These are phyloP conservation scores for Schizosaccharomyces cryophilus DNA, from an alignment of 805 yeast genomes.

Conservation along the genomic window DNA sequence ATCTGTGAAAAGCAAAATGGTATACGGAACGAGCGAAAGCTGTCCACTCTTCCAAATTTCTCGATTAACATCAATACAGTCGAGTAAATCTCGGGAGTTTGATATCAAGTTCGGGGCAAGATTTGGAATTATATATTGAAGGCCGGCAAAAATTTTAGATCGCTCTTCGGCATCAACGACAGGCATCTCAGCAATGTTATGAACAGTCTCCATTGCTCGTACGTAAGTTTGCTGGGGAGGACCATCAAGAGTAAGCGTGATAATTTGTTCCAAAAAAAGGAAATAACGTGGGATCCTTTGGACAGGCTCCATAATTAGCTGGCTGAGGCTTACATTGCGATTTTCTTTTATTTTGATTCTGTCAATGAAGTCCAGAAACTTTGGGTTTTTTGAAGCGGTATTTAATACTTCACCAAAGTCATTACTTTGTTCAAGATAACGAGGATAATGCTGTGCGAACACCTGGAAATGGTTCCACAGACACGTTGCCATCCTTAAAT, in stretches of 20 bases:
- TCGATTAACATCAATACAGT: neutral
- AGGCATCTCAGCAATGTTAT: slow-evolving; percentile 1
- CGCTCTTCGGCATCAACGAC: slow-evolving; percentile 1
- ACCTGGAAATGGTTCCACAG: neutral
- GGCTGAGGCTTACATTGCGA: neutral
- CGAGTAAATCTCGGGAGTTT: neutral
- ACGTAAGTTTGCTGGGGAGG: neutral
- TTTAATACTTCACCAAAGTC: neutral
- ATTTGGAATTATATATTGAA: neutral
- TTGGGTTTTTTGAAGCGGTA: neutral
- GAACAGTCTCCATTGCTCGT: neutral
- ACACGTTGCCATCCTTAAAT: neutral
- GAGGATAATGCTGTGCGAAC: neutral
- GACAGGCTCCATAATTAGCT: slow-evolving; percentile 2
- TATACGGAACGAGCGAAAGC: neutral
- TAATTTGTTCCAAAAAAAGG: neutral
- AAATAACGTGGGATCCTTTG: slow-evolving; percentile 1
- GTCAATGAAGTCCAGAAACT: neutral
- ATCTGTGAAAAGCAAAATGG: neutral
- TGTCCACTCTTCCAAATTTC: neutral
- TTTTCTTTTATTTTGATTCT: neutral
- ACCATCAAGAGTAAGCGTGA: neutral
- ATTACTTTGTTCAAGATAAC: slow-evolving; percentile 1
- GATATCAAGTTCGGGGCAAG: neutral
- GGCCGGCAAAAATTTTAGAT: neutral